These are phyloP conservation scores for Setaria viridis DNA, from an alignment of 202 grass and related monocot species.

Conservation along the genomic window DNA sequence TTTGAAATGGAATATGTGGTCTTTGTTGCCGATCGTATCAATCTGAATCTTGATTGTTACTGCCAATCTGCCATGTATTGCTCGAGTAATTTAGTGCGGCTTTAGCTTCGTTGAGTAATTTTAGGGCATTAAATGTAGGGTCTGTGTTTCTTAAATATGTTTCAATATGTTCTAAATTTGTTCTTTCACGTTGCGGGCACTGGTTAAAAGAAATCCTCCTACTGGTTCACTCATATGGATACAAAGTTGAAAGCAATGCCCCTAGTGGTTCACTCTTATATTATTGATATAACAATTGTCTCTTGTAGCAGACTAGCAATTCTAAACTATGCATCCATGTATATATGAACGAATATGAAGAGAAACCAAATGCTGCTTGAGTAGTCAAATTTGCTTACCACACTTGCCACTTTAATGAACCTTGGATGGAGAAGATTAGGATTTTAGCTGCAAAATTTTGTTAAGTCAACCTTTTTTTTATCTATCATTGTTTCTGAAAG, in stretches of 20 bases:
- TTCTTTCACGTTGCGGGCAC: neutral
- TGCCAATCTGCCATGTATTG: neutral
- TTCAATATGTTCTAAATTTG: neutral
- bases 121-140: neutral
- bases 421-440: neutral
- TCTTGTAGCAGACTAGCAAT: neutral
- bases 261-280: neutral
- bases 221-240: neutral
- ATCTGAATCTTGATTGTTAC: neutral
- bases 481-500: constrained; percentile 23
- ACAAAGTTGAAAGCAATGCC: neutral
- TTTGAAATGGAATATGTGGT: neutral
- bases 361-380: neutral
- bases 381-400: neutral
- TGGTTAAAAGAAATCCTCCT: neutral
- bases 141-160: neutral
- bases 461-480: neutral
- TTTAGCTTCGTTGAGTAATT: constrained; percentile 1
- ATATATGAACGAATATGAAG: neutral
- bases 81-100: neutral
- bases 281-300: neutral
- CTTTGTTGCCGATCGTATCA: neutral
- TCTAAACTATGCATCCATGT: neutral
- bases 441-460: neutral
- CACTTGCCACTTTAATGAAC: neutral